phyloP scores from a whole-genome alignment of 2,329 filamentous ascomycete species.

The Colletotrichum godetiae region DNA sequence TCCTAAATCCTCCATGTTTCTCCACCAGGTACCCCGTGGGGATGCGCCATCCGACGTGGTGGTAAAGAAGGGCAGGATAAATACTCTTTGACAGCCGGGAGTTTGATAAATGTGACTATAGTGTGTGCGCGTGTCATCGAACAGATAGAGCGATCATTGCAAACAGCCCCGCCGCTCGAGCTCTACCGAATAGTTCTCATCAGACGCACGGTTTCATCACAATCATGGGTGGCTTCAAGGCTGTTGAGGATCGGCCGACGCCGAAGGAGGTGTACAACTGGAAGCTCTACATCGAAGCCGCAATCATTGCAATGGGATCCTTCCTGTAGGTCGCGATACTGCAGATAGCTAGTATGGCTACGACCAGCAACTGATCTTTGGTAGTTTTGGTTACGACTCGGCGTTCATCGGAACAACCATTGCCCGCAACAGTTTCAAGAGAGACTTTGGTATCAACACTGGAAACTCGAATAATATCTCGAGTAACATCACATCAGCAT shows the following conservation, averaged over 20 bases:
- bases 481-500: constrained; percentile 58
- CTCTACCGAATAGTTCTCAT: neutral
- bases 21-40: constrained; percentile 30
- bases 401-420: constrained; percentile 67
- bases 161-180: neutral
- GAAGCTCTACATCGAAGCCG: constrained; percentile 59
- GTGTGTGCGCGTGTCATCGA: neutral
- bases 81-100: constrained; percentile 27
- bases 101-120: neutral
- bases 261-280: constrained; percentile 66
- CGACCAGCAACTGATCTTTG: neutral
- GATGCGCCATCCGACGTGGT: constrained; percentile 29
- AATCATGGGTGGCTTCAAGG: constrained; percentile 53
- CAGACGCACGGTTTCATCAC: neutral
- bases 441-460: constrained; percentile 49
- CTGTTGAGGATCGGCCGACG: constrained; percentile 65
- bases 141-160: neutral
- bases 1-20: constrained; percentile 29
- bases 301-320: constrained; percentile 60
- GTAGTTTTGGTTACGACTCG: constrained; percentile 63
- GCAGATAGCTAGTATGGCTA: constrained; percentile 2
- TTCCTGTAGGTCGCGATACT: constrained; percentile 46
- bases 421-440: constrained; percentile 57
- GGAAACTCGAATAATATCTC: constrained; percentile 46
- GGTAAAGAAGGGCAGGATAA: constrained; percentile 21